phyloP scores from a whole-genome alignment of 129 eudicot species.

The Apium graveolens region DNA sequence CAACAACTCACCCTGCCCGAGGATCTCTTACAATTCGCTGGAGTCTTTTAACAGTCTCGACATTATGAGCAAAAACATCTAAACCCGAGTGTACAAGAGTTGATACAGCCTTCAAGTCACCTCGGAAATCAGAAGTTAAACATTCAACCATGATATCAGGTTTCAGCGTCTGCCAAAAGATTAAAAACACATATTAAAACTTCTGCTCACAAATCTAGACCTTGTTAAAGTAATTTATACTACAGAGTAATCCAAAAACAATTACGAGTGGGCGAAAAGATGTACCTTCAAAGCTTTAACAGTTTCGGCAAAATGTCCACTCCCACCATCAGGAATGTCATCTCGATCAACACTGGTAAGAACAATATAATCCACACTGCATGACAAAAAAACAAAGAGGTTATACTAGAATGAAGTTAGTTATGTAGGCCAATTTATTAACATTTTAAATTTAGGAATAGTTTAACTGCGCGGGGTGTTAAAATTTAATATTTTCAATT shows the following conservation, averaged over 20 bases:
- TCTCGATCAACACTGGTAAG: conserved; percentile 93
- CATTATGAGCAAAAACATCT: conserved; percentile 94
- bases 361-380: conserved; percentile 92
- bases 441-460: neutral
- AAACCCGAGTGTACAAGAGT: conserved; percentile 81
- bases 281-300: conserved; percentile 86
- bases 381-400: neutral
- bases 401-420: neutral
- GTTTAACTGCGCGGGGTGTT: neutral
- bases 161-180: conserved; percentile 54
- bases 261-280: neutral
- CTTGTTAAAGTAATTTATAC: neutral
- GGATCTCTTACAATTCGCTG: conserved; percentile 95
- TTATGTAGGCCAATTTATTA: neutral
- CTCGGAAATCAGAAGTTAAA: conserved; percentile 92
- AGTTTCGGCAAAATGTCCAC: conserved; percentile 94
- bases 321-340: conserved; percentile 95
- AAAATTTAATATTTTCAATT: too few species aligned
- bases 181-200: neutral
- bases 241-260: neutral
- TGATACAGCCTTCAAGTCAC: conserved; percentile 74
- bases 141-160: conserved; percentile 95
- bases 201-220: neutral
- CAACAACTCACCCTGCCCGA: conserved; percentile 66
- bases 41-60: conserved; percentile 81